Evolutionary conservation across 2,329 filamentous ascomycete genomes (phyloP).

Genomic region (Helotiales sp.): DNA sequence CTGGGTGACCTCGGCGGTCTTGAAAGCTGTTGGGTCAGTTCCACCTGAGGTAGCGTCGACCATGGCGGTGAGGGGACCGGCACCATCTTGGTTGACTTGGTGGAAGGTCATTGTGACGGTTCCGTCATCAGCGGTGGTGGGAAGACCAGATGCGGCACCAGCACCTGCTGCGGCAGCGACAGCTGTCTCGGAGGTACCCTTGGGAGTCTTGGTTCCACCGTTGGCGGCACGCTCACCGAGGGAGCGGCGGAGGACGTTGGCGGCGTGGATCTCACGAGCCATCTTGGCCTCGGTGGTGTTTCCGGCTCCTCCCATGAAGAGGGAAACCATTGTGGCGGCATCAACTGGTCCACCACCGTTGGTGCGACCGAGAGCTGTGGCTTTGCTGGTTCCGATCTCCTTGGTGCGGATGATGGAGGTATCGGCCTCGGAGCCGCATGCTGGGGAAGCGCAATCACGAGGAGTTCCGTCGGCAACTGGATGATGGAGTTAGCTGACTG

Average conservation of each 20-base stretch:
- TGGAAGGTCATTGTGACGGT: conserved; percentile 64
- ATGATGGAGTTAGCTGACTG: conserved; percentile 14
- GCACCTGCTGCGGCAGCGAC: conserved; percentile 55
- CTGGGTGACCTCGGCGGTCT: conserved; percentile 48
- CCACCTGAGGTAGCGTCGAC: conserved; percentile 65
- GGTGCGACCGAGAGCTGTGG: conserved; percentile 64
- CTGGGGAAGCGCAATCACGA: conserved; percentile 62
- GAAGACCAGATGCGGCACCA: conserved; percentile 52
- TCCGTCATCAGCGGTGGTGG: conserved; percentile 61
- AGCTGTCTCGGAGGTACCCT: conserved; percentile 49
- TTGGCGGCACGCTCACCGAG: conserved; percentile 34
- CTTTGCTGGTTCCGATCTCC: conserved; percentile 56
- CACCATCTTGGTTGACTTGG: conserved; percentile 72
- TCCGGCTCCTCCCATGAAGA: conserved; percentile 56
- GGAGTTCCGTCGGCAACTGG: conserved; percentile 64
- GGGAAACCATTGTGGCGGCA: conserved; percentile 54
- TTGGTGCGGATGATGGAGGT: conserved; percentile 67
- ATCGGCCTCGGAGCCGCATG: conserved; percentile 66
- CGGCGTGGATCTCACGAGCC: conserved; percentile 74
- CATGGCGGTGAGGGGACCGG: conserved; percentile 60
- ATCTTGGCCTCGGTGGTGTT: conserved; percentile 44
- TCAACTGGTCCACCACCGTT: conserved; percentile 59
- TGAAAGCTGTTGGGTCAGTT: conserved; percentile 59
- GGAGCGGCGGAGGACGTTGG: conserved; percentile 50
- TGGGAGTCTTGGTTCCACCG: conserved; percentile 47